Conservation (phyloP, 495 filamentous ascomycete genomes). For the Penicillium turbatum region DNA sequence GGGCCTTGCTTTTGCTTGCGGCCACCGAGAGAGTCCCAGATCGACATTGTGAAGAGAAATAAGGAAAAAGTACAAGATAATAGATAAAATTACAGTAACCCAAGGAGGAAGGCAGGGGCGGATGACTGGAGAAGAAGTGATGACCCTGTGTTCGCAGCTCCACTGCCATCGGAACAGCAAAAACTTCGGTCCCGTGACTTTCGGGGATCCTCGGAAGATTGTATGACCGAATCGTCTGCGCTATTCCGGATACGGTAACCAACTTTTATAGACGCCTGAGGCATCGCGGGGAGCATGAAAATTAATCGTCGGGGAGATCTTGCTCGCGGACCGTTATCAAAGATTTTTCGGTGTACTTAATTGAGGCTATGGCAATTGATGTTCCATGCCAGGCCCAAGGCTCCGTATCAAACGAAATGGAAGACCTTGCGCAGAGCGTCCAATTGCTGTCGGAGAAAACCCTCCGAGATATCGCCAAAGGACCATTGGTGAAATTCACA, state of each 20-base stretch:
- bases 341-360: conserved; percentile 17
- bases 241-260: conserved; percentile 27
- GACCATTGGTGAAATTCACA: conserved; percentile 37
- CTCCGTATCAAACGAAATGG: conserved; percentile 26
- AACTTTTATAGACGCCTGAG: conserved; percentile 32
- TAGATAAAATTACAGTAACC: conserved; percentile 27
- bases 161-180: conserved; percentile 34
- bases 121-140: conserved; percentile 16
- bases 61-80: conserved; percentile 1
- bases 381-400: conserved; percentile 8
- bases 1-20: conserved; percentile 65
- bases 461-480: conserved; percentile 37
- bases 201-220: conserved; percentile 17
- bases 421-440: conserved; percentile 34
- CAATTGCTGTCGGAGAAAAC: conserved; percentile 38
- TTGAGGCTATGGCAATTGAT: conserved; percentile 26
- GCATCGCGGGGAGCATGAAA: conserved; percentile 25
- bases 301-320: conserved; percentile 9
- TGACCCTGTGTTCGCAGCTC: conserved; percentile 25
- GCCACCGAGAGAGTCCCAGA: conserved; percentile 86
- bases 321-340: conserved; percentile 5
- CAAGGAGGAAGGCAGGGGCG: conserved; percentile 16
- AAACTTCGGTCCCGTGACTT: conserved; percentile 45
- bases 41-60: conserved; percentile 52
- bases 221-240: conserved; percentile 13